Conservation (phyloP, 352 stramenopile genomes). For the Phytopythium cucurbitacearum region DNA sequence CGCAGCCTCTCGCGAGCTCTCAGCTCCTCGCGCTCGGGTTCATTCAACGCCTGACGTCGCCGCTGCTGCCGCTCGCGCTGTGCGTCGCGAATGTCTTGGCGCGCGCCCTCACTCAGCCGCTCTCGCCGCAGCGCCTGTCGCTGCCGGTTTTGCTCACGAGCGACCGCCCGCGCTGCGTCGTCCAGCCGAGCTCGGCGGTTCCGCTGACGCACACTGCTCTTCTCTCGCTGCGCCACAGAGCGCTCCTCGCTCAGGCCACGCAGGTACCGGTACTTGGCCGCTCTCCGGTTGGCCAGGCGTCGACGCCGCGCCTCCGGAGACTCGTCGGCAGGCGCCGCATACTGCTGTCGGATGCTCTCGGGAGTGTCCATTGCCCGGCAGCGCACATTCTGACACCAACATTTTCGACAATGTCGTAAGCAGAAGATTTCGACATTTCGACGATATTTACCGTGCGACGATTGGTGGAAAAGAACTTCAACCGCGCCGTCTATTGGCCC, state of each 20-base stretch:
- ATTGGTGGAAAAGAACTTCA: conserved; percentile 1
- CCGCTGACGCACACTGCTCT: conserved; percentile 40
- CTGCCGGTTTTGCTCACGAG: conserved; percentile 60
- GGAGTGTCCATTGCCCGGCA: conserved; percentile 34
- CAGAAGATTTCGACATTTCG: background rate
- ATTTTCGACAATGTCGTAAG: background rate
- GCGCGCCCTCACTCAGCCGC: conserved; percentile 33
- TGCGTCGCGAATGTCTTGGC: conserved; percentile 30
- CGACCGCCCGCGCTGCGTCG: conserved; percentile 17
- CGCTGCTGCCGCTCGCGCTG: conserved; percentile 38
- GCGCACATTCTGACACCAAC: background rate
- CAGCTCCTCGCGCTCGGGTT: conserved; percentile 28
- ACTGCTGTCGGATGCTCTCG: conserved; percentile 45
- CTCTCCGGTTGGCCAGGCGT: conserved; percentile 51
- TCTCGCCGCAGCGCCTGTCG: conserved; percentile 49
- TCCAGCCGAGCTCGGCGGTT: conserved; percentile 42
- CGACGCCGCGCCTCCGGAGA: conserved; percentile 38
- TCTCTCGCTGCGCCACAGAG: conserved; percentile 28
- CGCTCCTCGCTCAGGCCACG: conserved; percentile 9
- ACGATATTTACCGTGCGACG: background rate
- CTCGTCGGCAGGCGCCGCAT: conserved; percentile 36
- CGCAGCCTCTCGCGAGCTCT: conserved; percentile 47
- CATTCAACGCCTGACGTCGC: conserved; percentile 38
- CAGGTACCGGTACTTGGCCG: conserved; percentile 68
- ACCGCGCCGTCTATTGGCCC: no score